These are phyloP conservation scores for Gonium pectorale DNA, from an alignment of 139 green algal species.

Conservation along the genomic window DNA sequence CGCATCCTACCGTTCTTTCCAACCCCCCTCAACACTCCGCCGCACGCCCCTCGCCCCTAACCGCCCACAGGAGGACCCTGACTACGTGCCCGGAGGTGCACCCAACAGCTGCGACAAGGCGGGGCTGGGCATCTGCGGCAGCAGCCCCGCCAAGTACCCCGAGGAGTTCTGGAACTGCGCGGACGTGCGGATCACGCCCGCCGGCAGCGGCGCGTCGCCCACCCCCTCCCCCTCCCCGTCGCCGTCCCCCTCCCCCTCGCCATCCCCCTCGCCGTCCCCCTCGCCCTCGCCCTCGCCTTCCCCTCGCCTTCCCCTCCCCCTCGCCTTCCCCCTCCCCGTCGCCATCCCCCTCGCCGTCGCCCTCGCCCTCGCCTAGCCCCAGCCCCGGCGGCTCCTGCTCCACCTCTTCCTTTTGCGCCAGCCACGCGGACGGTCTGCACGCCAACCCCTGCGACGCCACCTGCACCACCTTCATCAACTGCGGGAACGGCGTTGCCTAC, in stretches of 20 bases:
- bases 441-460: slow-evolving; percentile 19
- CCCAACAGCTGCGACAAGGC: background rate
- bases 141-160: background rate
- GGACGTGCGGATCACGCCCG: slow-evolving; percentile 6
- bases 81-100: background rate
- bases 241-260: background rate
- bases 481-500: background rate
- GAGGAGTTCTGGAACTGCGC: slow-evolving; percentile 43
- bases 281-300: background rate
- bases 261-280: background rate
- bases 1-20: background rate
- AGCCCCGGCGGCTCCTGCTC: background rate
- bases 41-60: background rate
- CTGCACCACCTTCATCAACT: background rate
- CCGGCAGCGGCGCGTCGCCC: background rate
- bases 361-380: background rate
- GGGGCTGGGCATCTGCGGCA: slow-evolving; percentile 4
- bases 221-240: background rate
- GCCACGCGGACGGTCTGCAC: background rate
- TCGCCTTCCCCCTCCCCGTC: background rate
- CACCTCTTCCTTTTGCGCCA: background rate
- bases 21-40: background rate
- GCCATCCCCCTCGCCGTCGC: background rate
- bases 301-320: background rate
- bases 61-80: background rate